These are phyloP conservation scores for Scheffersomyces parashehatae DNA, from an alignment of 1,139 yeast species.

Conservation along the genomic window DNA sequence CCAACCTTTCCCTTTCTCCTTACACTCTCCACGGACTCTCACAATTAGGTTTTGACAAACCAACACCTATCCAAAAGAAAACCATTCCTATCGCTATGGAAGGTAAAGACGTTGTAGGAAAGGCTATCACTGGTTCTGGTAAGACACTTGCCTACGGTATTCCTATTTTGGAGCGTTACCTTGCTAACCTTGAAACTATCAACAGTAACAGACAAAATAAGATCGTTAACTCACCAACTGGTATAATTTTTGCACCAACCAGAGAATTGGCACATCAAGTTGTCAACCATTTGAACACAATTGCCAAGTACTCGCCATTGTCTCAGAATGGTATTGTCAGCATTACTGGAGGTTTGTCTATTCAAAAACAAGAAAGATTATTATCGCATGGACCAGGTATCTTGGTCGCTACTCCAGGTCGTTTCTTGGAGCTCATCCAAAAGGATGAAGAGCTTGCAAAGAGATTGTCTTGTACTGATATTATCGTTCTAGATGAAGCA, in stretches of 20 bases:
- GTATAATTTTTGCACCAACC: conserved; percentile 89
- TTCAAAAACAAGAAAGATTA: conserved; percentile 87
- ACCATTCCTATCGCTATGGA: conserved; percentile 75
- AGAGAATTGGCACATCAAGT: conserved; percentile 97
- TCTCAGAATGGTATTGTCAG: conserved; percentile 64
- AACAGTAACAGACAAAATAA: conserved; percentile 25
- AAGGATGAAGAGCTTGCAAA: conserved; percentile 55
- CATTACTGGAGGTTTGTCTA: conserved; percentile 91
- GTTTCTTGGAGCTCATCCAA: conserved; percentile 80
- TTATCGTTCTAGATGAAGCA: conserved; percentile 93
- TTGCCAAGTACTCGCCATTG: conserved; percentile 63
- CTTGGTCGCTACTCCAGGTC: conserved; percentile 94
- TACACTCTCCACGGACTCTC: conserved; percentile 61
- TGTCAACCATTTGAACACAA: conserved; percentile 66
- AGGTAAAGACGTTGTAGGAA: conserved; percentile 86
- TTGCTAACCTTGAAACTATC: conserved; percentile 26
- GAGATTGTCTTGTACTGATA: conserved; percentile 63
- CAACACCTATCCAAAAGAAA: conserved; percentile 80
- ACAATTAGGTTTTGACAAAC: conserved; percentile 59
- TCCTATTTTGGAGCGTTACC: conserved; percentile 78
- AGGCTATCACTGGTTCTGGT: conserved; percentile 98
- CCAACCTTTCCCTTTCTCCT: conserved; percentile 43
- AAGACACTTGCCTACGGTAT: conserved; percentile 94
- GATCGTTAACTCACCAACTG: conserved; percentile 56
- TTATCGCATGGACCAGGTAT: conserved; percentile 75